Evolutionary conservation across 225 moss, liverwort and hornwort genomes (phyloP), one percentile per base, ranked within the genome.

Genomic region (Rhytidiadelphus loreus): DNA sequence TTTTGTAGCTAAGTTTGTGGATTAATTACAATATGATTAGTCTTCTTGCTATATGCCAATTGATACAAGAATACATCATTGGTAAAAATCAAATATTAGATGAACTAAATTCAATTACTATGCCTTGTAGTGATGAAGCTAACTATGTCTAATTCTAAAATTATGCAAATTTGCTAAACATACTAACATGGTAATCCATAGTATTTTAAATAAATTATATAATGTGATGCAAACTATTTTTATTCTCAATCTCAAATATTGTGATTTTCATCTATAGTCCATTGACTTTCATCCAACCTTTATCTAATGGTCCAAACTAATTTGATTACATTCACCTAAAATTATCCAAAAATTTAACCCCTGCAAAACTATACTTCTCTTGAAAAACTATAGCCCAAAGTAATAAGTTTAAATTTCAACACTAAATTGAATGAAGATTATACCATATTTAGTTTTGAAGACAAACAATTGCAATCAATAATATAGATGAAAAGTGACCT

Each of bases 71-170:
- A 48, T 19, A 19, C 2, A 74, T 32, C 7, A 30, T 73, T 30
- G 11, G 16, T 74, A 48, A 20, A 29, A 21, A 32, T 13, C 20
- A 74, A 50, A 33, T 48, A 8, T 20, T 50, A 50, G 20, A 50
- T 0, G 0, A 50, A 33, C 0, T 50, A 0, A 50, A 75, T 75
- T 33, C 13, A 75, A 33, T 32, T 48, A 20, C 0, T 0, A 0
- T 74, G 4, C 0, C 7, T 0, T 0, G 0, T 44, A 46, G 3
- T 73, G 0, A 30, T 18, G 30, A 73, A 30, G 18, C 4, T 18
- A 73, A 46, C 0, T 30, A 0, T 6, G 0, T 46, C 1, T 48
- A 19, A 48, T 30, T 32, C 7, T 19, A 30, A 2, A 74, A 48
- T 12, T 30, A 12, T 32, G 0, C 0, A 48, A 74, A 12, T 48